Percentiles rank a stretch among this genome's conserved stretches.
phyloP scores from a whole-genome alignment of 371 early-diverging fungal genomes.

The Dichotomocladium elegans region DNA sequence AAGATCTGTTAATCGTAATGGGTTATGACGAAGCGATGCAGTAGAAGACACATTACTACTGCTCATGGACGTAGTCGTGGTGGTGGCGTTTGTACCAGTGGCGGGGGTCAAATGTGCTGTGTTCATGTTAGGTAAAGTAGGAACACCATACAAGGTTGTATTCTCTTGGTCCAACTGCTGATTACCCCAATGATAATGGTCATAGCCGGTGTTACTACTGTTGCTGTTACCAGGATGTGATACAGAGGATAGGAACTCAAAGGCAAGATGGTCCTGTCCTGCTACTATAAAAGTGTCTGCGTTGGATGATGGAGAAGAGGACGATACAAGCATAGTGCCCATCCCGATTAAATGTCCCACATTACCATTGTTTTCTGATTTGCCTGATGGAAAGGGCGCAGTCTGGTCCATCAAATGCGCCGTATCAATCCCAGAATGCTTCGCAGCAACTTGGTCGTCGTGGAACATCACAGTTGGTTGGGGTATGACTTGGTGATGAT shows the following conservation, averaged over 20 bases:
- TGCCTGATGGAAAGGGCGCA: too few species aligned
- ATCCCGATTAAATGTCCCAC: too few species aligned
- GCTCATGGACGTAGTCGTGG: neutral
- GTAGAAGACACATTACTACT: neutral
- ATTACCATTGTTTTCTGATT: too few species aligned
- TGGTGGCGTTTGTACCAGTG: neutral
- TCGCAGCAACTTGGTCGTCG: neutral
- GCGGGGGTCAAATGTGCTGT: neutral
- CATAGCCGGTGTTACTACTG: neutral
- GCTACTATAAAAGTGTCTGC: too few species aligned
- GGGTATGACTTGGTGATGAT: neutral
- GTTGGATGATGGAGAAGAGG: too few species aligned
- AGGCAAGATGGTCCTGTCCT: too few species aligned
- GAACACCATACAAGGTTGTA: neutral
- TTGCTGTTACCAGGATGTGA: too few species aligned
- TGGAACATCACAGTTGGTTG: neutral
- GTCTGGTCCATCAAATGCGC: too few species aligned
- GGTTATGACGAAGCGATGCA: conserved; percentile 1
- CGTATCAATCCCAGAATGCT: neutral
- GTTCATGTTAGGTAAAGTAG: neutral
- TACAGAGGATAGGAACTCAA: too few species aligned
- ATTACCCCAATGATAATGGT: neutral
- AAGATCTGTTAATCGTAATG: conserved; percentile 10
- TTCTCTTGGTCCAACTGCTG: neutral
- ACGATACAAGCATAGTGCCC: too few species aligned